A percentile compares a stretch with the other conserved stretches of the same genome.
phyloP scores from a whole-genome alignment of 129 eudicot genomes.

The Ambrosia trifida region DNA sequence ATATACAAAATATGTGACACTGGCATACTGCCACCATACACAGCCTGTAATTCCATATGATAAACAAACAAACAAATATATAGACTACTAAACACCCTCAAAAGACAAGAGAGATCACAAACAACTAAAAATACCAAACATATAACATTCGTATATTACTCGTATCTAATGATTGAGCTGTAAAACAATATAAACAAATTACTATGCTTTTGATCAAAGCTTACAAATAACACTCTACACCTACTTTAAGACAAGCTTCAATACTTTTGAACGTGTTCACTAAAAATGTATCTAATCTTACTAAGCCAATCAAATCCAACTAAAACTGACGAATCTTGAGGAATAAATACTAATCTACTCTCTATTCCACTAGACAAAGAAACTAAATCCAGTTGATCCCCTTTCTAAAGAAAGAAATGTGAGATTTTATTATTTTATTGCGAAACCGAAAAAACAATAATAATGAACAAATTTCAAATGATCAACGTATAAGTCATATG shows the following conservation, averaged over 20 bases:
- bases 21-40: not conserved
- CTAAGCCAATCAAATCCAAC: not conserved
- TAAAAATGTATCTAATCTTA: not conserved
- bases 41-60: not conserved
- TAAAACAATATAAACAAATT: not conserved
- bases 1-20: not conserved
- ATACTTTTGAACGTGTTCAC: not conserved
- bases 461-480: not conserved
- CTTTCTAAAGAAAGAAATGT: not conserved
- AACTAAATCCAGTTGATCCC: not conserved
- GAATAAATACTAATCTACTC: not conserved
- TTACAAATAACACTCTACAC: not conserved
- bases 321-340: not conserved
- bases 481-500: too few relatives aligned
- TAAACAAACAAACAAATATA: not conserved
- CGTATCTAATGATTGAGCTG: not conserved
- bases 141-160: not conserved
- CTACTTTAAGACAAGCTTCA: not conserved
- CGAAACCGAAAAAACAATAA: not conserved
- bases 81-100: not conserved
- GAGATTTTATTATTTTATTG: not conserved
- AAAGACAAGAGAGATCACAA: not conserved
- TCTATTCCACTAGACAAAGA: not conserved
- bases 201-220: not conserved
- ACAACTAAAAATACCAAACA: not conserved